Evolutionary conservation across 129 eudicot species (phyloP).

Genomic region (Pittosporum tobira): DNA sequence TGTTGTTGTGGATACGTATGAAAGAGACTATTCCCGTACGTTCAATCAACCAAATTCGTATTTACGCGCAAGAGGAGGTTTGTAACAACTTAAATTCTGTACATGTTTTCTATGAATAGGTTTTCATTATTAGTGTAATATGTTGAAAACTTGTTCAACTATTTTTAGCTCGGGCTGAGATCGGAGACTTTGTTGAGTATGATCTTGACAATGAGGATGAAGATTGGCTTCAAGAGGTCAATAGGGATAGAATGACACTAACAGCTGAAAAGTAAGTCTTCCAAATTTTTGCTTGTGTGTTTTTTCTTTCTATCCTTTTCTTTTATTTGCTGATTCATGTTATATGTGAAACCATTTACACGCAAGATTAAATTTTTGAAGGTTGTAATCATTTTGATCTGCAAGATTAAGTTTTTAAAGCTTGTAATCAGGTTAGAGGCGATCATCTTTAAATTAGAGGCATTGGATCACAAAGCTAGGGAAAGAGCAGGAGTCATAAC

Average conservation of each 20-base stretch:
- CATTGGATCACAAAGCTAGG: conserved; percentile 82
- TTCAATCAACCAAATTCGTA: conserved; percentile 81
- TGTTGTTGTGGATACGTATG: conserved; percentile 81
- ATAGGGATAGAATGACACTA: conserved; percentile 50
- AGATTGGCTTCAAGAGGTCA: conserved; percentile 83
- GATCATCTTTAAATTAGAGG: conserved; percentile 70
- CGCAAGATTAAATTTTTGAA: too few relatives aligned
- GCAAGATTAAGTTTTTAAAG: neutral
- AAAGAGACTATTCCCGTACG: conserved; percentile 80
- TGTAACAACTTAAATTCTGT: conserved; percentile 16
- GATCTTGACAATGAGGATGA: conserved; percentile 98
- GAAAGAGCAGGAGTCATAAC: conserved; percentile 94
- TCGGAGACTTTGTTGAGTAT: conserved; percentile 93
- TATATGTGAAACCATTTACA: neutral
- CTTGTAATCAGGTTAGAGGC: conserved; percentile 56
- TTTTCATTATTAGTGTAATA: neutral
- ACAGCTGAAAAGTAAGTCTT: conserved; percentile 63
- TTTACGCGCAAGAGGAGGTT: conserved; percentile 94
- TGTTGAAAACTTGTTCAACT: conserved; percentile 5
- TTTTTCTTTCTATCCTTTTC: neutral
- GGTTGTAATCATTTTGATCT: conserved; percentile 12
- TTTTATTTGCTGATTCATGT: neutral
- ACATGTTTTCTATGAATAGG: neutral
- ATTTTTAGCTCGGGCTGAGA: conserved; percentile 69
- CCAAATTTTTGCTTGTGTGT: neutral